Evolutionary conservation across 768 basidiomycete species (phyloP).

Genomic region (Russula brevipes): DNA sequence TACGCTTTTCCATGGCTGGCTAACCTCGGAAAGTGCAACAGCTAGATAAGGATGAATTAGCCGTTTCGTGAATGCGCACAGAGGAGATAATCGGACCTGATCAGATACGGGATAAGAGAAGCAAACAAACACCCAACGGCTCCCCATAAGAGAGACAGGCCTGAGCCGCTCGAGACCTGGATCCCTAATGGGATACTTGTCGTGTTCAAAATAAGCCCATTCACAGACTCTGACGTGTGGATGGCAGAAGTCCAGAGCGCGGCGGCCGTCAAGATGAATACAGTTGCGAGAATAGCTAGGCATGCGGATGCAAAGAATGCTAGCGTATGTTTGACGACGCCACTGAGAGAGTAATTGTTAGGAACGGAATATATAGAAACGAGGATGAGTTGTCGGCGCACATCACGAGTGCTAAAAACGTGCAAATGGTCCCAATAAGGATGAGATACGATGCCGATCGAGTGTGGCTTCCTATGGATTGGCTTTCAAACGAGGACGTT

Average conservation of each 20-base stretch:
- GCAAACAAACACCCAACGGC: conserved; percentile 61
- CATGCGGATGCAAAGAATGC: conserved; percentile 65
- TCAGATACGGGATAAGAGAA: conserved; percentile 69
- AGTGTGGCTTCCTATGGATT: conserved; percentile 57
- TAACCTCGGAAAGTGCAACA: conserved; percentile 78
- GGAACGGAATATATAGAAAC: conserved; percentile 1
- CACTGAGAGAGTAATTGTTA: conserved; percentile 39
- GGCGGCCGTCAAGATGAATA: conserved; percentile 63
- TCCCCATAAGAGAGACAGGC: conserved; percentile 66
- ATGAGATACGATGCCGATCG: conserved; percentile 72
- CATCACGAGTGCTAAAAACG: conserved; percentile 62
- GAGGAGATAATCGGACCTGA: conserved; percentile 48
- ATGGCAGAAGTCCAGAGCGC: conserved; percentile 76
- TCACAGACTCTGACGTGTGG: conserved; percentile 56
- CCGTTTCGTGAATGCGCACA: not conserved
- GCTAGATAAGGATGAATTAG: conserved; percentile 34
- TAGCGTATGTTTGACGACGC: conserved; percentile 56
- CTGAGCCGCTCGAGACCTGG: conserved; percentile 53
- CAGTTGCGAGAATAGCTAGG: conserved; percentile 53
- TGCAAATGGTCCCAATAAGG: conserved; percentile 63
- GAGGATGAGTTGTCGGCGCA: conserved; percentile 35
- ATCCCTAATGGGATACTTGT: conserved; percentile 53
- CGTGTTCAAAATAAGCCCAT: conserved; percentile 42
- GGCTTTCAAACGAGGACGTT: conserved; percentile 49
- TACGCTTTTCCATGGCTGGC: not conserved